Base-by-base conservation (phyloP, 108 stramenopile genomes). In the Cyclotella choctawhatcheeana region DNA sequence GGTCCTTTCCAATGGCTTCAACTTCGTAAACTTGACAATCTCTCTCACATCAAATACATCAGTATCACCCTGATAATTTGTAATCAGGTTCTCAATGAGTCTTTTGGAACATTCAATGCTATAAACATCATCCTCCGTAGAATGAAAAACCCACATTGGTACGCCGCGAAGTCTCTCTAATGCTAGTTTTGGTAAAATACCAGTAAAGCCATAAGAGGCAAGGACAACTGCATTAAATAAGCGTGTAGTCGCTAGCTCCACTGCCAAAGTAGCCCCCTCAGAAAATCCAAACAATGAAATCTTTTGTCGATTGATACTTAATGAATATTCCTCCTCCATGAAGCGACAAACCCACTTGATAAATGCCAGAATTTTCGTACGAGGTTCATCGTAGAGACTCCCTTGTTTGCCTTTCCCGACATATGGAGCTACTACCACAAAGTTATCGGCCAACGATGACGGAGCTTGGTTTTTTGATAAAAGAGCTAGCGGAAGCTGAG, bases 121-220 rank as follows among this genome's bases (percentile, higher is more conserved):
- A 37, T 82, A 84, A 21, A 84, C 62, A 8, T 70, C 90, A 81
- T 94, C 93, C 48, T 87, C 88, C 25, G 78, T 67, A 13, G 89
- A 90, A 75, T 94, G 93, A 79, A 89, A 94, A 24, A 83, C 81
- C 90, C 90, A 91, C 17, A 94, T 79, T 16, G 90, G 87, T 27
- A 85, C 55, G 16, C 76, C 83, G 33, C 71, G 24, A 25, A 94
- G 53, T 63, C 88, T 61, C 37, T 91, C 85, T 50, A 87, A 21
- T 3, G 90, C 93, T 62, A 77, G 26, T 14, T 34, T 35, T 31
- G 93, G 90, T 31, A 94, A 65, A 3, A 73, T 58, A 3, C 93
- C 93, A 30, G 77, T 79, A 69, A 88, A 94, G 0, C 93, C 93
- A 66, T 91, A 94, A 25, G 87, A 80, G 32, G 84, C 84, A 53